Evolutionary conservation across 768 basidiomycete species (phyloP), one percentile per base, ranked within the genome.

Genomic region (Sarcodon sp.): DNA sequence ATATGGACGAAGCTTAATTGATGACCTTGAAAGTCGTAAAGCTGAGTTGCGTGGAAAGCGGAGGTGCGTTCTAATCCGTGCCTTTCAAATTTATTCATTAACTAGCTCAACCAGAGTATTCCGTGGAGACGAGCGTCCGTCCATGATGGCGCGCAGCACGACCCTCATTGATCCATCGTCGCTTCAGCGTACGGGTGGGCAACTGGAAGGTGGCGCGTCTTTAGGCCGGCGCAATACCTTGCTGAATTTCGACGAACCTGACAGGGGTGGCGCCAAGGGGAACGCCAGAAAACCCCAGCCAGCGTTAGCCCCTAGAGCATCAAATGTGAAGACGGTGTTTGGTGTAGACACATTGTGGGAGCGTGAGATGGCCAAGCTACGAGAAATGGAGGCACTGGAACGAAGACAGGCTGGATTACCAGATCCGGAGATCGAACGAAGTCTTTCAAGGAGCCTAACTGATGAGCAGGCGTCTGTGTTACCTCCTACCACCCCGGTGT

Each of bases 341-440:
- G 92, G 92, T 2, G 84, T 87, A 1, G 92, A 96, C 61, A 85
- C 83, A n/a, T 57, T 94, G 8, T 94, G 92, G 92, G 85, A 93
- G 58, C 73, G 78, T 36, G 92, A 96, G 63, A 75, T 91, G 70
- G 76, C 64, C 13, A 94, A 87, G 61, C 68, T 94, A 46, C 76
- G 76, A 52, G 71, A 79, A 51, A 86, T 92, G 0, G 83, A 94
- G 61, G 80, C 77, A 10, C 61, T 57, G 46, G 90, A 92, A 59
- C 72, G 67, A 48, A 59, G 56, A 9, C 80, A 78, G 49, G 73
- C 70, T 35, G 46, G 16, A 16, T 44, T 44, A 9, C 38, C 50
- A 15, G 50, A 47, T 8, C 43, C 43, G 18, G 46, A 27, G 34
- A n/a, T 12, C 3, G n/a, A 27, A 11, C 38, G 31, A 18, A 9